A percentile compares a stretch with the other conserved stretches of the same genome.
phyloP scores from a whole-genome alignment of 116 monocot genomes.

The Phalaenopsis hybrid region DNA sequence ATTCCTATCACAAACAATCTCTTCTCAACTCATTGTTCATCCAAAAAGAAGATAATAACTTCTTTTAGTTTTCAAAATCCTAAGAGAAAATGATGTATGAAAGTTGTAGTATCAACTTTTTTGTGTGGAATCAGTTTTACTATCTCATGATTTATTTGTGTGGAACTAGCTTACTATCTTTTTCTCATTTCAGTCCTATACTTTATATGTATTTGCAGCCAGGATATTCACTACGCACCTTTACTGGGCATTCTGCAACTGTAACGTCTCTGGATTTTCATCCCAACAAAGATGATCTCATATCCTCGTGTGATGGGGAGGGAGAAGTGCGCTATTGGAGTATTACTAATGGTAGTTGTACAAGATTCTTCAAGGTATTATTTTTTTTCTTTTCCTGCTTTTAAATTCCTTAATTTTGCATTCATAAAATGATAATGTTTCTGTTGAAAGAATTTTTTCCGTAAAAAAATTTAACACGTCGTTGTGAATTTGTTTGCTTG shows the following conservation, averaged over 20 bases:
- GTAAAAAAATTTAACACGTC: neutral
- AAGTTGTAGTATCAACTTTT: too few relatives aligned
- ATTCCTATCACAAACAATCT: too few relatives aligned
- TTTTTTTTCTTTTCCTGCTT: neutral
- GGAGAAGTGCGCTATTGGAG: slow-evolving; percentile 57
- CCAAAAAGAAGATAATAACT: too few relatives aligned
- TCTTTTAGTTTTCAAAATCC: too few relatives aligned
- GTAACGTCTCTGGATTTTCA: slow-evolving; percentile 60
- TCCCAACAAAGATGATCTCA: slow-evolving; percentile 48
- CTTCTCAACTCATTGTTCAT: too few relatives aligned
- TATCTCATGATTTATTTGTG: too few relatives aligned
- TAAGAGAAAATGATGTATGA: too few relatives aligned
- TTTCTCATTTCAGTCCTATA: neutral
- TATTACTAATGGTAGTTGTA: slow-evolving; percentile 53
- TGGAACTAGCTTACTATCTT: too few relatives aligned
- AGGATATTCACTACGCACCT: slow-evolving; percentile 52
- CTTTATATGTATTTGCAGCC: slow-evolving; percentile 21
- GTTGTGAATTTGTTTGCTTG: too few relatives aligned
- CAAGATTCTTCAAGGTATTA: slow-evolving; percentile 38
- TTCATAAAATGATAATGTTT: neutral
- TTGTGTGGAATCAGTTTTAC: too few relatives aligned
- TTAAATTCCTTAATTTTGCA: neutral
- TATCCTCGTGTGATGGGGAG: slow-evolving; percentile 52
- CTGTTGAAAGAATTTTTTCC: neutral
- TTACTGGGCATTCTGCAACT: slow-evolving; percentile 53